A percentile compares a stretch with the other conserved stretches of the same genome.
phyloP scores from a whole-genome alignment of 1,139 yeast genomes.

The Geotrichum restrictum region DNA sequence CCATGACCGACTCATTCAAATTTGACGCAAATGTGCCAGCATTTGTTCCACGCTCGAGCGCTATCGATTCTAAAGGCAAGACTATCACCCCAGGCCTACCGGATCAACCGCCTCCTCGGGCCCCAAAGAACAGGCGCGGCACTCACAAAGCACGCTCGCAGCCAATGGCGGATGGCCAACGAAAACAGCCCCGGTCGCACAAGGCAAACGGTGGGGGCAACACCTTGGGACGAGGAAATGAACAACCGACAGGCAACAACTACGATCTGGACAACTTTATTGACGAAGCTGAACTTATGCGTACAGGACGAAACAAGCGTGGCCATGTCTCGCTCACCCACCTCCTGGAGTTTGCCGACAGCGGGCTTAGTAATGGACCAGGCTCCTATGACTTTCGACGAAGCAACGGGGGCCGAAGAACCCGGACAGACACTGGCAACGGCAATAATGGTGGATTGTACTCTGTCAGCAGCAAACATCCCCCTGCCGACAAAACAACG shows the following conservation, averaged over 20 bases:
- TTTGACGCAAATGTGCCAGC: conserved; percentile 15
- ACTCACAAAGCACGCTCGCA: not conserved
- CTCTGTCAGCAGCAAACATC: conserved; percentile 9
- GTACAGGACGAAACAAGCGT: conserved; percentile 25
- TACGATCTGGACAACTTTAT: conserved; percentile 4
- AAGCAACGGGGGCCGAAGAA: conserved; percentile 3
- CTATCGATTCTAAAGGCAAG: not conserved
- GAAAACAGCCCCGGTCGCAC: not conserved
- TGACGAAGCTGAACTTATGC: conserved; percentile 5
- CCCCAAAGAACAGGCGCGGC: not conserved
- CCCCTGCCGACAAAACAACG: conserved; percentile 56
- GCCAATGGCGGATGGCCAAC: not conserved
- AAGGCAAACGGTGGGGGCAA: not conserved
- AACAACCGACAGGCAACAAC: not conserved
- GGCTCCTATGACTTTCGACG: conserved; percentile 17
- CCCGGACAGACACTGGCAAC: not conserved
- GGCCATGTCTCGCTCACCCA: conserved; percentile 35
- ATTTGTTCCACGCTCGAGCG: conserved; percentile 9
- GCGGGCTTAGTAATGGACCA: conserved; percentile 13
- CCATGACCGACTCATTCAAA: conserved; percentile 12
- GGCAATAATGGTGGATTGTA: conserved; percentile 1
- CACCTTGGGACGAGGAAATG: not conserved
- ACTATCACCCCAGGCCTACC: not conserved
- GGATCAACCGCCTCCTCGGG: conserved; percentile 3
- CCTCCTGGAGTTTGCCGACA: conserved; percentile 31